phyloP scores from a whole-genome alignment of 345 rosid species.

The Arabis hirsuta region DNA sequence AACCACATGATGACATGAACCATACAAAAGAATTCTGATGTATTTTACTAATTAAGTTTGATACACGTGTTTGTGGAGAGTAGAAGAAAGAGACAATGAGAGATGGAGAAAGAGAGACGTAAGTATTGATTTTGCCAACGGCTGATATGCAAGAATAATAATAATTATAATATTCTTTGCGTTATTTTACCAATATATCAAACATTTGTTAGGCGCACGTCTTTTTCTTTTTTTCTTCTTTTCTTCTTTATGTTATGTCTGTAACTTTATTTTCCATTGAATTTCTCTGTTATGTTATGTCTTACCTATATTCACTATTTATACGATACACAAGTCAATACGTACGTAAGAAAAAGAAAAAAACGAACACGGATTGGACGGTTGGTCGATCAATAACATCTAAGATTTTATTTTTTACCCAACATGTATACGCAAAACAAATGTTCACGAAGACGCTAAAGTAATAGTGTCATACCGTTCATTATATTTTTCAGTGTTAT shows the following conservation, averaged over 20 bases:
- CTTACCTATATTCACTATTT: not conserved
- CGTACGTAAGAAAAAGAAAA: not conserved
- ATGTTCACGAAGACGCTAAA: not conserved
- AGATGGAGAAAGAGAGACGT: slow-evolving; percentile 44
- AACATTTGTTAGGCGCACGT: slow-evolving; percentile 60
- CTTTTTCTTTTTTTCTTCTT: slow-evolving; percentile 48
- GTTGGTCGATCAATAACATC: slow-evolving; percentile 9
- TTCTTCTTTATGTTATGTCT: not conserved
- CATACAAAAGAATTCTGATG: not conserved
- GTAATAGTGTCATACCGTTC: too few relatives aligned
- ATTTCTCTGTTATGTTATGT: not conserved
- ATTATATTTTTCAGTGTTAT: too few relatives aligned
- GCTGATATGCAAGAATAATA: slow-evolving; percentile 39
- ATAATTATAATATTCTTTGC: slow-evolving; percentile 31
- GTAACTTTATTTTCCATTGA: not conserved
- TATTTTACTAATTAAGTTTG: not conserved
- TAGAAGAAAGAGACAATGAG: slow-evolving; percentile 22
- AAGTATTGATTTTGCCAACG: slow-evolving; percentile 35
- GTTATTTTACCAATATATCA: slow-evolving; percentile 31
- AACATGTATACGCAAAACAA: not conserved
- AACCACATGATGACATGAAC: not conserved
- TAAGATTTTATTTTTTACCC: not conserved
- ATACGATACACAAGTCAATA: slow-evolving; percentile 8
- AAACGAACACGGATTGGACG: not conserved
- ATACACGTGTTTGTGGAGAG: slow-evolving; percentile 16